Evolutionary conservation across 257 asterid species (phyloP).

Genomic region (Solanum stenotomum): DNA sequence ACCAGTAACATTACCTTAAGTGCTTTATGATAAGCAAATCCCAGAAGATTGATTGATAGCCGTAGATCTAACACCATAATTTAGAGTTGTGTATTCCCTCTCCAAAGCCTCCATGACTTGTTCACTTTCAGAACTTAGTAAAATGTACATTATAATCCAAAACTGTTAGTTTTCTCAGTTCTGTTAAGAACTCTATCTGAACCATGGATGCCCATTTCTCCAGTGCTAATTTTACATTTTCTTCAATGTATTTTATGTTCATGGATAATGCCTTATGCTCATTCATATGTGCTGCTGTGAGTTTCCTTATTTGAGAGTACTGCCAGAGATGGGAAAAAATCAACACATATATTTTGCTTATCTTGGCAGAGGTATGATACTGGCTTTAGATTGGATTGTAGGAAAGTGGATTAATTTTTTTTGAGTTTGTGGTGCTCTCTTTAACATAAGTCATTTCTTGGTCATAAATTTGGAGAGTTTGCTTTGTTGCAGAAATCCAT

Average conservation of each 20-base stretch:
- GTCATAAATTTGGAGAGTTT: not conserved
- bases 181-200: constrained; percentile 55
- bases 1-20: constrained; percentile 49
- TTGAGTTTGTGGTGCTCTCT: not conserved
- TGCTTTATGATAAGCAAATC: constrained; percentile 68
- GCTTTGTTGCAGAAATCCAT: not conserved
- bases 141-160: constrained; percentile 68
- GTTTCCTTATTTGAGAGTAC: not conserved
- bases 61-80: constrained; percentile 69
- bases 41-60: constrained; percentile 45
- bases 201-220: constrained; percentile 71
- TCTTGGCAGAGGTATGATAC: not conserved
- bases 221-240: constrained; percentile 34
- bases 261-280: constrained; percentile 59
- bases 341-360: not conserved
- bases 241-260: constrained; percentile 55
- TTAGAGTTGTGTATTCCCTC: constrained; percentile 57
- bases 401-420: not conserved
- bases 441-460: not conserved
- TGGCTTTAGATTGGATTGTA: not conserved
- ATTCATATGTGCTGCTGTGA: constrained; percentile 72
- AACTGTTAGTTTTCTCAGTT: constrained; percentile 63
- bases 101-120: constrained; percentile 60
- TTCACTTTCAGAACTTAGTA: constrained; percentile 62
- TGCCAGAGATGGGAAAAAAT: not conserved